phyloP scores from a whole-genome alignment of 441 rosid species.

The Viola pubescens region DNA sequence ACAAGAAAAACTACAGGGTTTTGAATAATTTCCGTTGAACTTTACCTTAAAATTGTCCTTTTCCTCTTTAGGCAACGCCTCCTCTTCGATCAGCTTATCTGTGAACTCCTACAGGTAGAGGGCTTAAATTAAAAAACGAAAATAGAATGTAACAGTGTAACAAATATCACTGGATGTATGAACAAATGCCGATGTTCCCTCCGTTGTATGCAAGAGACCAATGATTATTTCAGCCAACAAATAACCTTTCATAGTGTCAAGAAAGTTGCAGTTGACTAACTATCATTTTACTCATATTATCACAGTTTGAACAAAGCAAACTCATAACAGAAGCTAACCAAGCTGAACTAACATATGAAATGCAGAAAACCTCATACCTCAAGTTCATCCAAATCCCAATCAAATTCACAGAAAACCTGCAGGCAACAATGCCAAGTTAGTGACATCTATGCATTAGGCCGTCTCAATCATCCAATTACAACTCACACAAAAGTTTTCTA shows the following conservation, averaged over 20 bases:
- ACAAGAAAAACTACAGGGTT: neutral
- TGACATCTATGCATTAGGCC: neutral
- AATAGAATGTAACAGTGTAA: too few relatives aligned
- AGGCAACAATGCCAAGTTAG: slow-evolving; percentile 16
- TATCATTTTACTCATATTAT: neutral
- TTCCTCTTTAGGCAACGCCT: slow-evolving; percentile 62
- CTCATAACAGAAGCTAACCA: slow-evolving; percentile 1
- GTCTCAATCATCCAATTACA: neutral
- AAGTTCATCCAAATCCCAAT: slow-evolving; percentile 83
- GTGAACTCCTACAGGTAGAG: slow-evolving; percentile 51
- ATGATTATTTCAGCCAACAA: too few relatives aligned
- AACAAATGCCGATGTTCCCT: too few relatives aligned
- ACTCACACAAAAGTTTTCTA: neutral
- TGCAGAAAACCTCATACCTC: slow-evolving; percentile 46
- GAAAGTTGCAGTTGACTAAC: neutral
- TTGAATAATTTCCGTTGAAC: slow-evolving; percentile 5
- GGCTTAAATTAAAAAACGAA: slow-evolving; percentile 12
- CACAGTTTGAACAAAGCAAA: neutral
- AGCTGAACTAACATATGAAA: neutral
- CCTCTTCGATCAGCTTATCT: slow-evolving; percentile 52
- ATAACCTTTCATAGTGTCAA: neutral
- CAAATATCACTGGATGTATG: too few relatives aligned
- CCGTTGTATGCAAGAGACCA: too few relatives aligned
- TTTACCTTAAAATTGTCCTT: slow-evolving; percentile 75
- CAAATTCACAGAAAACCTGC: slow-evolving; percentile 89